These are phyloP conservation scores for Tetragonia tetragonoides DNA, from an alignment of 148 eudicot species.

Conservation along the genomic window DNA sequence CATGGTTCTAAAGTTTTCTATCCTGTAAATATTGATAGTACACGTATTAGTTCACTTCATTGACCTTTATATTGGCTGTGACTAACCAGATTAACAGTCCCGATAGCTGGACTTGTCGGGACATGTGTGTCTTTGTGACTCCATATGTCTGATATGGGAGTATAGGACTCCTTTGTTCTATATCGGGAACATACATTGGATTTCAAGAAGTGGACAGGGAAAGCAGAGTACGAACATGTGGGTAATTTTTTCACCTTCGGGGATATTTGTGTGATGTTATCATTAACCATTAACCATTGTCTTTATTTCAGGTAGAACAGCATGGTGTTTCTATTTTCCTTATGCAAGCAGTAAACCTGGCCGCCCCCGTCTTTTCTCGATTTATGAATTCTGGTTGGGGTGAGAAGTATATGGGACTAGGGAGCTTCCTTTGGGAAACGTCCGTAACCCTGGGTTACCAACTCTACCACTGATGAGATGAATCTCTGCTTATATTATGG, in stretches of 20 bases:
- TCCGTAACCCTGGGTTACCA: conserved; percentile 88
- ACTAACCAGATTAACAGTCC: conserved; percentile 62
- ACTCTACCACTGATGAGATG: conserved; percentile 72
- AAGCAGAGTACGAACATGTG: conserved; percentile 90
- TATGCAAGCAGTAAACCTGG: conserved; percentile 93
- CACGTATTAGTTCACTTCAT: neutral
- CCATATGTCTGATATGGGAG: conserved; percentile 79
- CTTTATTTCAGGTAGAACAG: conserved; percentile 57
- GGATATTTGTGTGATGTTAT: conserved; percentile 3
- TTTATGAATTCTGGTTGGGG: conserved; percentile 89
- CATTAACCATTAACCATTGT: neutral
- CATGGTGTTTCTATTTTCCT: conserved; percentile 90
- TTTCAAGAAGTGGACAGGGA: conserved; percentile 75
- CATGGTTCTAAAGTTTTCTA: neutral
- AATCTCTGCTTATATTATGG: conserved; percentile 88
- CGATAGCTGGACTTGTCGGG: conserved; percentile 97
- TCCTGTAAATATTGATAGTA: neutral
- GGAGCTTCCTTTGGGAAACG: conserved; percentile 74
- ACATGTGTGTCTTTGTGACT: conserved; percentile 86
- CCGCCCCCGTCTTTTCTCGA: conserved; percentile 80
- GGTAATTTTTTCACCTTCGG: conserved; percentile 26
- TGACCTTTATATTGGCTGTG: conserved; percentile 12
- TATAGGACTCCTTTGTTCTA: conserved; percentile 62
- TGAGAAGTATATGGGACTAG: conserved; percentile 91
- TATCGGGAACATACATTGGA: conserved; percentile 85